A percentile compares a stretch with the other conserved stretches of the same genome.
These are phyloP conservation scores for Oryza australiensis DNA, from an alignment of 176 grass and related monocot species.

Conservation along the genomic window DNA sequence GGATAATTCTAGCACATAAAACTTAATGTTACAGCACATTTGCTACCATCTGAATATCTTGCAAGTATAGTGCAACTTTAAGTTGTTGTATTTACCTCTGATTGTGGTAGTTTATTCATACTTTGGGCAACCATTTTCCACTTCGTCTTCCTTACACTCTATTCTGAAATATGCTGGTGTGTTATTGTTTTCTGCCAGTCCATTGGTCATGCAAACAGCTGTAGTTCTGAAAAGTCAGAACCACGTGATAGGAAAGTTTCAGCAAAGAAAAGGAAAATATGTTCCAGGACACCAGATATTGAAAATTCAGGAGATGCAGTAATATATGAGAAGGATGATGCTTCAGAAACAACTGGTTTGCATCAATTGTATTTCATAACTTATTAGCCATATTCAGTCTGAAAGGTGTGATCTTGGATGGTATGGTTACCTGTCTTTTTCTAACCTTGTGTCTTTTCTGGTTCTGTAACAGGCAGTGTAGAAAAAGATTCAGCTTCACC, in stretches of 20 bases:
- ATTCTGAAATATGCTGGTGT: slow-evolving; percentile 23
- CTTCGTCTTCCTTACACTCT: slow-evolving; percentile 4
- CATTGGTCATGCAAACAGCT: slow-evolving; percentile 37
- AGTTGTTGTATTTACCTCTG: neutral
- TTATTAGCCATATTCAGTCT: neutral
- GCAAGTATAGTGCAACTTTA: neutral
- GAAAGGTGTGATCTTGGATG: slow-evolving; percentile 7
- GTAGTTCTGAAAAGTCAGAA: slow-evolving; percentile 31
- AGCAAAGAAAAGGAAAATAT: slow-evolving; percentile 86
- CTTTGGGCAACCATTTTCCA: slow-evolving; percentile 24
- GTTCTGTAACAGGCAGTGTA: slow-evolving; percentile 31
- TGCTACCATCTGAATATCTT: neutral
- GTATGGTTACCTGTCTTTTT: slow-evolving; percentile 1
- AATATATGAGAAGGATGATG: slow-evolving; percentile 26
- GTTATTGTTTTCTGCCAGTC: slow-evolving; percentile 55
- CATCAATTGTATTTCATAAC: slow-evolving; percentile 2
- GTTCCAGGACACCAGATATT: slow-evolving; percentile 28
- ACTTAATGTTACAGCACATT: neutral
- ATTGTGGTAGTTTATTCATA: slow-evolving; percentile 1
- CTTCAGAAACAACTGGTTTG: slow-evolving; percentile 53
- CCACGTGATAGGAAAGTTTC: slow-evolving; percentile 37
- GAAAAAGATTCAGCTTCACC: slow-evolving; percentile 35
- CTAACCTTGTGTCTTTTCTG: slow-evolving; percentile 41
- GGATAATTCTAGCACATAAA: slow-evolving; percentile 14
- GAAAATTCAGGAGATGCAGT: slow-evolving; percentile 37